Evolutionary conservation across 75 land plant genomes (phyloP).

Genomic region (Chamaecyparis obtusa): DNA sequence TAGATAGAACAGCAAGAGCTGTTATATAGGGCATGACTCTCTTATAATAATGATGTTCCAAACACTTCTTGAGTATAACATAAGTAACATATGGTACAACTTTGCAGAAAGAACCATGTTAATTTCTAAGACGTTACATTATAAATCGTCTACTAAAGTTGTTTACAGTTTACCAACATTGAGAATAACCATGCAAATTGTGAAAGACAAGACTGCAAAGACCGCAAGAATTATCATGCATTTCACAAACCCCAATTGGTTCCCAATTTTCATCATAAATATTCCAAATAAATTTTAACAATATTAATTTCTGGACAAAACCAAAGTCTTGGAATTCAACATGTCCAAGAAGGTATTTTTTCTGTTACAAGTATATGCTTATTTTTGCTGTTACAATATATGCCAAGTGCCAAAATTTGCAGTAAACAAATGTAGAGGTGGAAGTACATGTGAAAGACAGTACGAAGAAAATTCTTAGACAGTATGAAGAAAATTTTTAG

Average conservation of each 20-base stretch:
- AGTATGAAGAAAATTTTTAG: too few relatives aligned
- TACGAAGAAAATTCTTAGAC: background rate
- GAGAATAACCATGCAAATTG: background rate
- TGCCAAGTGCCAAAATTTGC: too few relatives aligned
- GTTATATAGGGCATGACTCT: background rate
- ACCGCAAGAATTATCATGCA: background rate
- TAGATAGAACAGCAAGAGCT: too few relatives aligned
- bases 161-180: background rate
- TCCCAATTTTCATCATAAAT: too few relatives aligned
- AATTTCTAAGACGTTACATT: background rate
- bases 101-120: background rate
- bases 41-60: background rate
- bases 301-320: background rate
- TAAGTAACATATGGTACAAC: background rate
- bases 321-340: background rate
- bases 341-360: too few relatives aligned
- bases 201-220: background rate
- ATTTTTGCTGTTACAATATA: too few relatives aligned
- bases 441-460: too few relatives aligned
- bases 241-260: too few relatives aligned
- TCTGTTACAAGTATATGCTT: too few relatives aligned
- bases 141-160: background rate
- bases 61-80: background rate
- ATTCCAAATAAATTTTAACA: too few relatives aligned
- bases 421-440: too few relatives aligned